These are phyloP conservation scores for Geotrichum macrosporum DNA, from an alignment of 1,139 yeast genomes.

Conservation along the genomic window DNA sequence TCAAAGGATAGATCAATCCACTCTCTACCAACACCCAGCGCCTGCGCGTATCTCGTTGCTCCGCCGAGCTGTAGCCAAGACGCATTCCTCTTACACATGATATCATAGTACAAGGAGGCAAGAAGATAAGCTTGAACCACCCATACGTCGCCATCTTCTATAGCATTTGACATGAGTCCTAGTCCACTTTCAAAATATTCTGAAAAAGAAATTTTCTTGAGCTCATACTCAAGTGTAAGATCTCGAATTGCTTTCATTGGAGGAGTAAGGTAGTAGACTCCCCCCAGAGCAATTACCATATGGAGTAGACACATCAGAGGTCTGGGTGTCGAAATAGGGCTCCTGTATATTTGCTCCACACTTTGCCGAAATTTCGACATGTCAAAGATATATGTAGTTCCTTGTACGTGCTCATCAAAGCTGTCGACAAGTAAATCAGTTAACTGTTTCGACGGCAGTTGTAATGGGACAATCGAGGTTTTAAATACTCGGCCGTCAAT, in stretches of 20 bases:
- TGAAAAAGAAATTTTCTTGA: slow-evolving; percentile 1
- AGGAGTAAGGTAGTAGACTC: slow-evolving; percentile 35
- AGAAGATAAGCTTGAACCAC: slow-evolving; percentile 44
- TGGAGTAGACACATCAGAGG: slow-evolving; percentile 38
- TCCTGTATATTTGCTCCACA: slow-evolving; percentile 35
- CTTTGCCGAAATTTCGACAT: slow-evolving; percentile 35
- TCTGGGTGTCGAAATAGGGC: slow-evolving; percentile 32
- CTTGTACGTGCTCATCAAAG: slow-evolving; percentile 41
- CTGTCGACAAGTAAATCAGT: slow-evolving; percentile 35
- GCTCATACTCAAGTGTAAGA: slow-evolving; percentile 7
- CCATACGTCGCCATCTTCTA: slow-evolving; percentile 44
- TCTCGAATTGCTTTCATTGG: slow-evolving; percentile 3
- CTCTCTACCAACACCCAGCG: slow-evolving; percentile 31
- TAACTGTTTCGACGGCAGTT: slow-evolving; percentile 36
- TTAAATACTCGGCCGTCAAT: slow-evolving; percentile 37
- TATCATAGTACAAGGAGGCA: slow-evolving; percentile 41
- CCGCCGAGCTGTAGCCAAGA: slow-evolving; percentile 43
- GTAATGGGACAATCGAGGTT: slow-evolving; percentile 28
- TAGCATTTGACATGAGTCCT: slow-evolving; percentile 33
- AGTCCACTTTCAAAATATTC: slow-evolving; percentile 40
- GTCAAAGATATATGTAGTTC: slow-evolving; percentile 40
- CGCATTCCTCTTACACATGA: slow-evolving; percentile 41
- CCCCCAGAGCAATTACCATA: slow-evolving; percentile 44
- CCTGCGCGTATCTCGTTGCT: slow-evolving; percentile 36
- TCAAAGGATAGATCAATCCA: slow-evolving; percentile 34